Evolutionary conservation across 1,284 basidiomycete genomes (phyloP), one percentile per base, ranked within the genome.

Genomic region (Kalmanozyma brasiliensis): DNA sequence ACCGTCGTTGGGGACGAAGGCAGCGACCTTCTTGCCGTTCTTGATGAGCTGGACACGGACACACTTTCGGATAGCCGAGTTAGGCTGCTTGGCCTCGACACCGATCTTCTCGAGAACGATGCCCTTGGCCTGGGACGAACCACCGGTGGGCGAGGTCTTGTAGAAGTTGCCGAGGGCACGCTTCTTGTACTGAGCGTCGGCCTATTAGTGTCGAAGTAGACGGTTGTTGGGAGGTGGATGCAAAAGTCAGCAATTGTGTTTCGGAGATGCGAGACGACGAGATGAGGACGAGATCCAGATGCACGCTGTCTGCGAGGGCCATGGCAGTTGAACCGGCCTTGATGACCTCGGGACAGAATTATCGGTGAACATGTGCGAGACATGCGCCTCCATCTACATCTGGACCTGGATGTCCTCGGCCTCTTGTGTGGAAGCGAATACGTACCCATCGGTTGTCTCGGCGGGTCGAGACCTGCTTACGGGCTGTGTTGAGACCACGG

Each of bases 41-140:
- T 99, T 98, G 86, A 99, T 98, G 82, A 99, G 88, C 84, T 99
- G 96, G 69, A 98, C 96, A 87, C 96, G 93, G 78, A 99, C 96
- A 88, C 96, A 98, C 86, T 99, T 99, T 85, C 96, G 93, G 85
- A 98, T 98, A 84, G 96, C 96, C 83, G 96, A 98, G 89, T 99
- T 99, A 86, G 96, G 96, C 84, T 96, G 93, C 86, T 95, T 95
- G 82, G 93, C 93, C 84, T 88, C 87, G 52, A 88, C 86, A 84
- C 87, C 87, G 84, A 94, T 91, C 88, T 99, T 99, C 87, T 99
- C 96, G 72, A 99, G 90, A 73, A 99, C 96, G 84, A 99, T 99
- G 79, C 96, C 96, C 88, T 98, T 99, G 80, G 96, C 96, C 86
- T 99, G 96, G 79, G 96, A 98, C 55, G 94, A 95, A 79, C 96